These are phyloP conservation scores for Camelina hispida DNA, from an alignment of 345 rosid species.

Conservation along the genomic window DNA sequence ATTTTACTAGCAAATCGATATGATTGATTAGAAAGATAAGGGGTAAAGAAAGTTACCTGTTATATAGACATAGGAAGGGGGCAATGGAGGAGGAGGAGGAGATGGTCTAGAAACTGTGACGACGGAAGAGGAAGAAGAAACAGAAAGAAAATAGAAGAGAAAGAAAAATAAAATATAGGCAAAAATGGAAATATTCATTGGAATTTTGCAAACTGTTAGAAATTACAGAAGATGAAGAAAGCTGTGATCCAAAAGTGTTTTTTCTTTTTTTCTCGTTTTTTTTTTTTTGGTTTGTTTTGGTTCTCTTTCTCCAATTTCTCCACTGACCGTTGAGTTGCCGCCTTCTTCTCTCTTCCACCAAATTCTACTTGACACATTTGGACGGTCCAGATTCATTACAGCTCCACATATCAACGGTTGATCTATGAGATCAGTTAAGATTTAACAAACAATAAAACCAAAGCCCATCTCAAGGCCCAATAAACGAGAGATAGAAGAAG, in stretches of 20 bases:
- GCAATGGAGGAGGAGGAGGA: slow-evolving; percentile 23
- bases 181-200: slow-evolving; percentile 46
- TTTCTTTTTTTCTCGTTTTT: background rate
- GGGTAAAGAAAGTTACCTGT: slow-evolving; percentile 10
- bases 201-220: slow-evolving; percentile 28
- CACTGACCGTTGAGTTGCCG: slow-evolving; percentile 55
- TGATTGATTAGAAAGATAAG: background rate
- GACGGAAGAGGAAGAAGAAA: slow-evolving; percentile 17
- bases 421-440: background rate
- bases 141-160: slow-evolving; percentile 27
- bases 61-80: slow-evolving; percentile 11
- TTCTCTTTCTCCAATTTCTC: slow-evolving; percentile 28
- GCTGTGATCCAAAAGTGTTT: slow-evolving; percentile 38
- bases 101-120: slow-evolving; percentile 22
- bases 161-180: slow-evolving; percentile 28
- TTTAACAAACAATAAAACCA: background rate
- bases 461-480: slow-evolving; percentile 40
- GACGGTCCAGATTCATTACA: slow-evolving; percentile 31
- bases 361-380: background rate
- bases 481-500: background rate
- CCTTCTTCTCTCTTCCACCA: slow-evolving; percentile 46
- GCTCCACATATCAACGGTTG: slow-evolving; percentile 12
- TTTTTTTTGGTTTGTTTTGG: background rate
- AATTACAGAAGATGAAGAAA: slow-evolving; percentile 34
- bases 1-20: background rate